Evolutionary conservation across 106 monocot species (phyloP).

Genomic region (Ottelia alismoides): DNA sequence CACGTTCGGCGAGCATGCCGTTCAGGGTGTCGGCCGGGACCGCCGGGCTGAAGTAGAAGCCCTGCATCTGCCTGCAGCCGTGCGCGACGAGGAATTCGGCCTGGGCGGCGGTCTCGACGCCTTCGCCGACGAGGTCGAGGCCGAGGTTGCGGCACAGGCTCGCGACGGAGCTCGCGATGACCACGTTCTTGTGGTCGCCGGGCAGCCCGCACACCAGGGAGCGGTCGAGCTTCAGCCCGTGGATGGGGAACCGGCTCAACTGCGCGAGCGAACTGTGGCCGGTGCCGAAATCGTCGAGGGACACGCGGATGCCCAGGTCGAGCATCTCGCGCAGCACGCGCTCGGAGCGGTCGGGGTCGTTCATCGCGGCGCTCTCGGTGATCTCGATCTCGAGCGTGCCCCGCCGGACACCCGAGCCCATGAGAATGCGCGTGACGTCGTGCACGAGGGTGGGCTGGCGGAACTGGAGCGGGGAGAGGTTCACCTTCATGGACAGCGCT

Average conservation of each 20-base stretch:
- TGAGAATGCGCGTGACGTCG: not conserved
- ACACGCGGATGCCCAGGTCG: not conserved
- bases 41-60: not conserved
- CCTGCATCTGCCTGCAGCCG: not conserved
- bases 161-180: not conserved
- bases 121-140: not conserved
- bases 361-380: not conserved
- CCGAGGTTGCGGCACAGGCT: not conserved
- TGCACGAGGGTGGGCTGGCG: not conserved
- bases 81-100: not conserved
- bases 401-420: too few relatives aligned
- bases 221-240: not conserved
- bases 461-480: not conserved
- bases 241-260: not conserved
- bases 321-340: not conserved
- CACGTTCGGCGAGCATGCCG: too few relatives aligned
- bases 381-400: not conserved
- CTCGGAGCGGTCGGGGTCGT: not conserved
- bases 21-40: too few relatives aligned
- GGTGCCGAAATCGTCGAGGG: too few relatives aligned
- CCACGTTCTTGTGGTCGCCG: not conserved
- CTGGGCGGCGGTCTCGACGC: not conserved
- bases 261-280: not conserved
- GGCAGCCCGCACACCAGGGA: not conserved
- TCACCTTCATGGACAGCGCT: not conserved